Evolutionary conservation across 805 yeast species (phyloP), one percentile per base, ranked within the genome.

Genomic region (Starmerella floris): DNA sequence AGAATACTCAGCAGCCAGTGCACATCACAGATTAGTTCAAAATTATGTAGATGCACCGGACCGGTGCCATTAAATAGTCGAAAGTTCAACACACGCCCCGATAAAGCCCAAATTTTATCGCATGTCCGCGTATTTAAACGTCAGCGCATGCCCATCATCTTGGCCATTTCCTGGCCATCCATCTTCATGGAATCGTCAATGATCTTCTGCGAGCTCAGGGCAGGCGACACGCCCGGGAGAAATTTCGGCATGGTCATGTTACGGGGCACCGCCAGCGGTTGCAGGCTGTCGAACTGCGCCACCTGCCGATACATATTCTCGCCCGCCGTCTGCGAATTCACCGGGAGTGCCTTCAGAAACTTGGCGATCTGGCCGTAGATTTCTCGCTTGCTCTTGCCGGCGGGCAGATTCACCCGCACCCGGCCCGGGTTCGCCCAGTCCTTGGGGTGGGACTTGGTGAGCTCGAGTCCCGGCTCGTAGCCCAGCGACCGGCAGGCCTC

Each of bases 371-470:
- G 67, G 25, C 67, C 66, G 59, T 81, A 64, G 37, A 88, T 61
- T 37, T 74, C 76, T 53, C 93, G 74, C 58, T 87, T 85, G 26
- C 50, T 31, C 36, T 30, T 70, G 54, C 76, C 79, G 5, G 31
- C 30, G 11, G 48, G 41, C 32, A 83, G 51, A 35, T 76, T 65
- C 20, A 85, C 79, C 51, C 94, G 74, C 28, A 91, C 87, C 55
- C 97, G 72, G n/a, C 98, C 98, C 4, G 96, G 93, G 57, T 88
- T 88, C 51, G 97, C 94, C 72, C 79, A 91, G 62, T 88, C 97
- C 61, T 87, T 94, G 11, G 97, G 97, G 62, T 88, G 98, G 1
- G 80, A 62, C 64, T 85, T 91, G 46, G 80, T 83, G 47, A 88
- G 72, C 69, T 40, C 70, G 33, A 60, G 51, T 20, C 62, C 61